Evolutionary conservation across 495 filamentous ascomycete genomes (phyloP).

Genomic region (Daldinia loculata): DNA sequence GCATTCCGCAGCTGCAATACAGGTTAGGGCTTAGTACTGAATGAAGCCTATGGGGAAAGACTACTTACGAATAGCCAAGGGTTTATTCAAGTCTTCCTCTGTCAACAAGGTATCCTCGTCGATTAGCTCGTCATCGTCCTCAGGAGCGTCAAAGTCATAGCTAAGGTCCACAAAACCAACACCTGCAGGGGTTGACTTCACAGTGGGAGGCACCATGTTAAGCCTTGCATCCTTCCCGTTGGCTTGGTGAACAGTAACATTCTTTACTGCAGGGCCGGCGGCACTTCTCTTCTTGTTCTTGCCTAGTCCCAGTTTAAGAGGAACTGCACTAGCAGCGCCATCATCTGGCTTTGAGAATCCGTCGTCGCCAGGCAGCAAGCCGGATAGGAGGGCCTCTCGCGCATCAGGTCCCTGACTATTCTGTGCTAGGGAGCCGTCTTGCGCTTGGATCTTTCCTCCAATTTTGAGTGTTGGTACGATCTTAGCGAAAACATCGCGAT

Average conservation of each 20-base stretch:
- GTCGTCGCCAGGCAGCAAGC: slow-evolving; percentile 68
- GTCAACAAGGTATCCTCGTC: slow-evolving; percentile 88
- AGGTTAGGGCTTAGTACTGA: slow-evolving; percentile 20
- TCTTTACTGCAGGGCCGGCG: slow-evolving; percentile 31
- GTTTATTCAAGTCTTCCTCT: slow-evolving; percentile 78
- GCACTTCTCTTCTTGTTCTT: slow-evolving; percentile 65
- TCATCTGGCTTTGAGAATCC: slow-evolving; percentile 79
- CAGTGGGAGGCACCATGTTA: slow-evolving; percentile 45
- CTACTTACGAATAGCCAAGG: slow-evolving; percentile 77
- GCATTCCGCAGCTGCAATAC: slow-evolving; percentile 75
- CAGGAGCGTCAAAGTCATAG: slow-evolving; percentile 70
- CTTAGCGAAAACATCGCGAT: slow-evolving; percentile 71
- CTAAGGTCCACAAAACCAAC: slow-evolving; percentile 78
- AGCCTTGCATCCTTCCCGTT: slow-evolving; percentile 36
- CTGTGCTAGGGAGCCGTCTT: slow-evolving; percentile 68
- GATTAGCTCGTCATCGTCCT: slow-evolving; percentile 79
- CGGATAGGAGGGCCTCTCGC: slow-evolving; percentile 82
- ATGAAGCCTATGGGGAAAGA: background rate
- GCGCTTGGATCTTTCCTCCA: slow-evolving; percentile 73
- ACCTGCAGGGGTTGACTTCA: slow-evolving; percentile 57
- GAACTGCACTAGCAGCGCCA: slow-evolving; percentile 67
- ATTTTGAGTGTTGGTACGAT: slow-evolving; percentile 74
- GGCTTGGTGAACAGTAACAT: slow-evolving; percentile 31
- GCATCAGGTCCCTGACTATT: slow-evolving; percentile 56
- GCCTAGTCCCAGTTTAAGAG: slow-evolving; percentile 72